Base-by-base conservation (phyloP, 495 filamentous ascomycete species). In the Penicillium alfredii region DNA sequence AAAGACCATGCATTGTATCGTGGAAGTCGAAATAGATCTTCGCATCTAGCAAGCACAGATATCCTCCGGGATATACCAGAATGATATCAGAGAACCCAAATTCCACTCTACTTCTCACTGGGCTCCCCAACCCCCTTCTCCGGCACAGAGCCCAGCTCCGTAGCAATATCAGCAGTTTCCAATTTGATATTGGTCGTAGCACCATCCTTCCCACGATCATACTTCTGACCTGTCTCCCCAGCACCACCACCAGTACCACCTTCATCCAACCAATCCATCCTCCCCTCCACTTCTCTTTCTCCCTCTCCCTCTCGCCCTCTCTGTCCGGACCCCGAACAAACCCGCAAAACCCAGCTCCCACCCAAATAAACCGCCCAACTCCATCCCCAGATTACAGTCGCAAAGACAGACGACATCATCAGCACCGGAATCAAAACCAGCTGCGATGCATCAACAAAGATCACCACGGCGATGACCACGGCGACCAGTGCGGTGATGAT, bases 391-490 rank as follows among this genome's bases (percentile, higher is more conserved):
- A 81, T 42, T 33, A 75, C 69, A 1, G 73, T 56, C 7, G 71
- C 80, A 16, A 72, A 48, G 36, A 64, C 54, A 11, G 66, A 70
- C 4, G 77, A 82, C 18, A 79, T 37, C 59, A 79, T 74, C 19
- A 87, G 49, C 6, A 74, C 73, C 0, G 80, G 81, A 4, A 82
- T 58, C 27, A 86, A 63, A 33, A 86, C 44, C 33, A 82, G 47
- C 15, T 80, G 61, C n/a, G 76, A 80, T 58, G 79, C 74, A 33
- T 77, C 64, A 6, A 71, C 72, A 61, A 84, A 80, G 41, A 79
- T 35, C 29, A 68, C 48, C 4, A 68, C 71, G 14, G 56, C 68
- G 13, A 76, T 38, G 35, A 75, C 27, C 5, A 85, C 35, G 27
- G 73, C 73, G 25, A n/a, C 11, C 11, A 25, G 23, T n/a, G 23